Evolutionary conservation across 805 yeast species (phyloP).

Genomic region (Ogataea methanolica): DNA sequence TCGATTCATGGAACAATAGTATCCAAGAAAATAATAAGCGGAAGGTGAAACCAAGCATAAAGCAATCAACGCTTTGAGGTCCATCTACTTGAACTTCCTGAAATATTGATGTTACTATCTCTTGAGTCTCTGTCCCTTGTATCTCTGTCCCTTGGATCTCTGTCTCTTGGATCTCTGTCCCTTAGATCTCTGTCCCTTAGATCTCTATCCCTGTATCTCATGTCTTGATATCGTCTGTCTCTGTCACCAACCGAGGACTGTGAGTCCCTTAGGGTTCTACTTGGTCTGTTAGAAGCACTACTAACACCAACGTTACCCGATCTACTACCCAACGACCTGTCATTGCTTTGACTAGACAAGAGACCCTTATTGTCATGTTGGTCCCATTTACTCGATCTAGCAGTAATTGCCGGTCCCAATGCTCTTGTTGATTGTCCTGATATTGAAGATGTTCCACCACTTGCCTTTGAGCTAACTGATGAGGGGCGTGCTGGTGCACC

Average conservation of each 20-base stretch:
- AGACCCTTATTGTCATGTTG: too few species aligned
- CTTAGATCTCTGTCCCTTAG: constrained; percentile 2
- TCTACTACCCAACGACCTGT: too few species aligned
- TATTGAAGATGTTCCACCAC: too few species aligned
- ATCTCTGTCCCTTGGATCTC: background rate
- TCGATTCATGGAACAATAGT: too few species aligned
- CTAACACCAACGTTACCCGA: background rate
- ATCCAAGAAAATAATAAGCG: too few species aligned
- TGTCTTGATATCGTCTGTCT: background rate
- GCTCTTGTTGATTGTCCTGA: too few species aligned
- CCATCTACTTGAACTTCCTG: background rate
- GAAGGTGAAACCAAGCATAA: too few species aligned
- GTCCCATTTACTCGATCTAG: too few species aligned
- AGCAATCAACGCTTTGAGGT: too few species aligned
- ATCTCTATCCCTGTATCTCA: background rate
- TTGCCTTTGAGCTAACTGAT: too few species aligned
- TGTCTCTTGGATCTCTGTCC: constrained; percentile 1
- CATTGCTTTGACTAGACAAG: too few species aligned
- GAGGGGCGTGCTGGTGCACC: background rate
- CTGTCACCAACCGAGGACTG: background rate
- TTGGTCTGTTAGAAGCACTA: background rate
- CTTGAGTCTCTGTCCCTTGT: background rate
- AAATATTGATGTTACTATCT: background rate
- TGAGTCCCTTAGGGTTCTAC: constrained; percentile 2
- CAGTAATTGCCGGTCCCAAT: too few species aligned